phyloP scores from a whole-genome alignment of 495 filamentous ascomycete genomes.

The Thozetella sp. region DNA sequence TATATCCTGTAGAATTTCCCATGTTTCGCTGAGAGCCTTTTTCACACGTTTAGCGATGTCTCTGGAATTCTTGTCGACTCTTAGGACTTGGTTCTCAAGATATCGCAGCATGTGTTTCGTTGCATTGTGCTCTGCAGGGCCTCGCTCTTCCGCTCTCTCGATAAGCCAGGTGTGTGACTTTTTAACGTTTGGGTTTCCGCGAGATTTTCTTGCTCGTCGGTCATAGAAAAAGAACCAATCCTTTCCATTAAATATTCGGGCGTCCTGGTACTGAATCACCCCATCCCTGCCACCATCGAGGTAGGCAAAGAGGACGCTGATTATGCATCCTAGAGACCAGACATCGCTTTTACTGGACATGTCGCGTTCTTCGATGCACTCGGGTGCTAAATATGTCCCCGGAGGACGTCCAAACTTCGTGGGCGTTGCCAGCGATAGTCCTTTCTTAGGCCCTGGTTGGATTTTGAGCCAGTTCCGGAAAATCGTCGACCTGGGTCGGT shows the following conservation, averaged over 20 bases:
- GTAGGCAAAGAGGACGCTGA: slow-evolving; percentile 35
- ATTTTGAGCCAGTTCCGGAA: too few relatives aligned
- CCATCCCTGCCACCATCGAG: slow-evolving; percentile 27
- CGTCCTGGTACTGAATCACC: slow-evolving; percentile 23
- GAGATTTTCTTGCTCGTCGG: slow-evolving; percentile 9
- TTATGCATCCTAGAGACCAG: slow-evolving; percentile 36
- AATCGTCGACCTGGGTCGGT: slow-evolving; percentile 19
- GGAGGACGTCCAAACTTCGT: slow-evolving; percentile 20
- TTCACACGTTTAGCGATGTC: slow-evolving; percentile 13
- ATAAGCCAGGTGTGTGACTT: slow-evolving; percentile 25
- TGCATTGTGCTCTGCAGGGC: slow-evolving; percentile 15
- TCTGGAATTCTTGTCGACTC: slow-evolving; percentile 13
- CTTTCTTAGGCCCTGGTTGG: too few relatives aligned
- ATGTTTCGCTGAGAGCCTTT: slow-evolving; percentile 7
- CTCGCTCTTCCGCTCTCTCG: slow-evolving; percentile 16
- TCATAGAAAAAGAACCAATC: slow-evolving; percentile 31
- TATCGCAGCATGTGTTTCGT: slow-evolving; percentile 17
- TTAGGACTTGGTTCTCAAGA: slow-evolving; percentile 16
- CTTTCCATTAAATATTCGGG: slow-evolving; percentile 18
- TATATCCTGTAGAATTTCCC: slow-evolving; percentile 8
- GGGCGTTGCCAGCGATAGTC: slow-evolving; percentile 11
- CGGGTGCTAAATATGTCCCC: slow-evolving; percentile 33
- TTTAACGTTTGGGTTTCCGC: slow-evolving; percentile 20
- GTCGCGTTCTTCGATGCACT: slow-evolving; percentile 19
- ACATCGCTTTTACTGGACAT: slow-evolving; percentile 35